Conservation (phyloP, 352 stramenopile genomes). For the Pythium aphanidermatum region DNA sequence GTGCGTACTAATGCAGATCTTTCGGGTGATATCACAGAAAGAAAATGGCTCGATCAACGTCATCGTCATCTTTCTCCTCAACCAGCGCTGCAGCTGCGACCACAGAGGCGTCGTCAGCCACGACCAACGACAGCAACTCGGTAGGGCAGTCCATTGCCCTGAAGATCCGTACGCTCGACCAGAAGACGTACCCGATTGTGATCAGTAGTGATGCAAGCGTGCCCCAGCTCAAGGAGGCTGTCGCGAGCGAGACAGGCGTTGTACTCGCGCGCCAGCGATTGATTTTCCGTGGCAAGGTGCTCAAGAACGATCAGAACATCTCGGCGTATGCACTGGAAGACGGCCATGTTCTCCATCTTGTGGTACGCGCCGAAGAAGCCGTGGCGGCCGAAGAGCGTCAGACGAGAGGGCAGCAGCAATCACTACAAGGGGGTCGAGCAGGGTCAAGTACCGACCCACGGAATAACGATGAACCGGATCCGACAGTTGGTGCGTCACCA, state of each 20-base stretch:
- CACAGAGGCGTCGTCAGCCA: not conserved
- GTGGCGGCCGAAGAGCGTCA: not conserved
- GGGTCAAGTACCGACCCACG: slow-evolving; percentile 1
- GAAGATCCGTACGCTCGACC: slow-evolving; percentile 80
- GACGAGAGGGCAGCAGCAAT: not conserved
- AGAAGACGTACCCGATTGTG: slow-evolving; percentile 71
- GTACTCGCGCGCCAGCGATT: slow-evolving; percentile 68
- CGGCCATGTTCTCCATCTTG: slow-evolving; percentile 75
- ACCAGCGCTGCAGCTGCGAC: not conserved
- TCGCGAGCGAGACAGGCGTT: slow-evolving; percentile 65
- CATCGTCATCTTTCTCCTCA: not conserved
- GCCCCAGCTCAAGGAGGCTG: slow-evolving; percentile 64
- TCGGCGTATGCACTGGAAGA: slow-evolving; percentile 73
- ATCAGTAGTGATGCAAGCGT: slow-evolving; percentile 59
- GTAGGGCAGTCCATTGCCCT: slow-evolving; percentile 36
- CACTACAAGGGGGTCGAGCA: slow-evolving; percentile 3
- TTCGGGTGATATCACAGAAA: too few species aligned
- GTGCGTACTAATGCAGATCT: too few species aligned
- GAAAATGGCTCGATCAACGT: not conserved
- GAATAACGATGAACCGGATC: slow-evolving; percentile 75
- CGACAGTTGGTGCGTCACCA: slow-evolving; percentile 23
- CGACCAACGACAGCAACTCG: not conserved
- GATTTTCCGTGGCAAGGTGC: slow-evolving; percentile 82
- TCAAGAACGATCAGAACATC: slow-evolving; percentile 82
- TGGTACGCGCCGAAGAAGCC: slow-evolving; percentile 42